These are phyloP conservation scores for Lactarius pseudohatsudake DNA, from an alignment of 768 basidiomycete genomes.

Conservation along the genomic window DNA sequence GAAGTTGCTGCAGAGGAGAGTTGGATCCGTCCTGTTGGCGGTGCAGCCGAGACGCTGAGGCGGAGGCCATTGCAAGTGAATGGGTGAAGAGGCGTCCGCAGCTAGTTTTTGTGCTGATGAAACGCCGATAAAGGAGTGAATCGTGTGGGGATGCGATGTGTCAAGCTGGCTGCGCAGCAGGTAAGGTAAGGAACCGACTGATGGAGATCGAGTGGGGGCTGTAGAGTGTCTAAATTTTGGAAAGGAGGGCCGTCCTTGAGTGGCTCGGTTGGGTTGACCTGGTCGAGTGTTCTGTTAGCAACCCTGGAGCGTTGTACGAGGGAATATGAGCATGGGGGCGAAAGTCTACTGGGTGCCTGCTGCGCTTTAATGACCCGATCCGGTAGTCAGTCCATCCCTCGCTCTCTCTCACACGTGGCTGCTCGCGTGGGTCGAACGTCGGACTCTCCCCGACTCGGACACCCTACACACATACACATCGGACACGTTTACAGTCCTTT, in stretches of 20 bases:
- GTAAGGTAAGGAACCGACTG: background rate
- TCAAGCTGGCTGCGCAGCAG: constrained; percentile 16
- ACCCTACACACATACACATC: background rate
- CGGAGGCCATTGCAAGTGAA: constrained; percentile 5
- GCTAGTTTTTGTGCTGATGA: constrained; percentile 3
- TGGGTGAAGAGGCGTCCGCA: background rate
- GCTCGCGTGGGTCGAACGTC: background rate
- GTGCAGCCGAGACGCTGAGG: constrained; percentile 11
- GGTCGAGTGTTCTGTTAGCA: background rate
- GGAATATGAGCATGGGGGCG: background rate
- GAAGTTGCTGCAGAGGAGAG: constrained; percentile 8
- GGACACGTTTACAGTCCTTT: background rate
- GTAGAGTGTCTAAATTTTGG: background rate
- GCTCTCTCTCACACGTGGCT: background rate
- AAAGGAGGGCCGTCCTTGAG: background rate
- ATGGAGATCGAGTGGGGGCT: background rate
- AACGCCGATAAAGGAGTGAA: constrained; percentile 3
- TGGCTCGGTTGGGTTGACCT: background rate
- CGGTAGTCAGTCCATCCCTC: background rate
- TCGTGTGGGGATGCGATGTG: background rate
- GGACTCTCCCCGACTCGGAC: background rate
- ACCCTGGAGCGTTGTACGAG: background rate
- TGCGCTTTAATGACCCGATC: background rate
- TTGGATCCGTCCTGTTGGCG: constrained; percentile 9
- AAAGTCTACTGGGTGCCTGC: background rate